Evolutionary conservation across 768 basidiomycete genomes (phyloP).

Genomic region (Pleurotus platypus): DNA sequence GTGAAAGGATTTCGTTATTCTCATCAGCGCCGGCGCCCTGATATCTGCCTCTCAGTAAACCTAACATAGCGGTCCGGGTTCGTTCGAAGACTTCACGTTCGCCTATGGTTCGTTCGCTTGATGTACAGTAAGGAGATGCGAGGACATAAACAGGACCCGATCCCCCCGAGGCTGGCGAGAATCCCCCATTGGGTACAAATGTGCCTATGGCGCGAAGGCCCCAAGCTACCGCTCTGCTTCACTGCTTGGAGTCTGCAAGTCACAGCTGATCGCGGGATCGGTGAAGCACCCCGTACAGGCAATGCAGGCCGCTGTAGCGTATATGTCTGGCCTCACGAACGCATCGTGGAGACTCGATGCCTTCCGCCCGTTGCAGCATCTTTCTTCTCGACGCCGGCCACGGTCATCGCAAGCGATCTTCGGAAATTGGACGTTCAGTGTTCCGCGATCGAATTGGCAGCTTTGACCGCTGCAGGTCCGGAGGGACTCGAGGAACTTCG

Average conservation of each 20-base stretch:
- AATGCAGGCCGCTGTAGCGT: background rate
- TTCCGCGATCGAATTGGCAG: conserved; percentile 2
- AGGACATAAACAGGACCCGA: background rate
- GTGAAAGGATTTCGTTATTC: conserved; percentile 15
- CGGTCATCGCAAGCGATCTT: too few relatives aligned
- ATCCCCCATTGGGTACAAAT: background rate
- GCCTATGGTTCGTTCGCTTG: conserved; percentile 37
- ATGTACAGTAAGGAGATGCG: conserved; percentile 22
- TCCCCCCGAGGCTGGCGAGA: background rate
- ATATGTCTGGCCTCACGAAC: background rate
- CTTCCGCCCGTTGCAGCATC: background rate
- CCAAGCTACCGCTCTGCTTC: background rate
- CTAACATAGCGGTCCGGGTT: conserved; percentile 30
- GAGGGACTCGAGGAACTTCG: background rate
- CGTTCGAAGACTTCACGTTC: conserved; percentile 30
- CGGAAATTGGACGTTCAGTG: too few relatives aligned
- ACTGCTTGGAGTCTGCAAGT: too few relatives aligned
- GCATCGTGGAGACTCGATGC: background rate
- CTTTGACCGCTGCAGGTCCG: background rate
- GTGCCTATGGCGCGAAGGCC: background rate
- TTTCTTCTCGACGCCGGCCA: background rate
- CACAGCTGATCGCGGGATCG: too few relatives aligned
- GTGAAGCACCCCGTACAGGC: background rate
- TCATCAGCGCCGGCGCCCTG: background rate
- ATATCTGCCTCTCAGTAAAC: conserved; percentile 16